These are phyloP conservation scores for Tilletia walkeri DNA, from an alignment of 1,284 basidiomycete genomes.

Conservation along the genomic window DNA sequence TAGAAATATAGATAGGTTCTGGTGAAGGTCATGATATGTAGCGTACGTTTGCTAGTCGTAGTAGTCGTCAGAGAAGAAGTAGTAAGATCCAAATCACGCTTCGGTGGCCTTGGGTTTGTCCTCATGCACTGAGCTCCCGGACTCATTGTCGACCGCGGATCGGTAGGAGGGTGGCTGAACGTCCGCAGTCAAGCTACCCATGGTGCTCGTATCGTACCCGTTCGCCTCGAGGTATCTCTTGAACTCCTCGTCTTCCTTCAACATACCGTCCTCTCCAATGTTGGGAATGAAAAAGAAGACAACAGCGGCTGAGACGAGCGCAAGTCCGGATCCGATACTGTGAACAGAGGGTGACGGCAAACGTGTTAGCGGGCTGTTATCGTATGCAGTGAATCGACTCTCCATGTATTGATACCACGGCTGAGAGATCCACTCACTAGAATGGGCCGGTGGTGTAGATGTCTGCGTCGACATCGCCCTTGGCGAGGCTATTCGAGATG, in stretches of 20 bases:
- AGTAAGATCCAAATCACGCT: not conserved
- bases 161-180: too few species aligned
- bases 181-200: constrained; percentile 29
- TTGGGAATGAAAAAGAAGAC: constrained; percentile 74
- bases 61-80: not conserved
- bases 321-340: constrained; percentile 63
- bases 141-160: too few species aligned
- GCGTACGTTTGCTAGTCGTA: too few species aligned
- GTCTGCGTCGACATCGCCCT: constrained; percentile 23
- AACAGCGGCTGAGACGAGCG: constrained; percentile 72
- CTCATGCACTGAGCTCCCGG: too few species aligned
- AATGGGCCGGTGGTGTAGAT: constrained; percentile 48
- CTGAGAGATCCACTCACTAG: constrained; percentile 26
- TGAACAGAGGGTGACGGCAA: not conserved
- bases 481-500: constrained; percentile 35
- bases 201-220: constrained; percentile 45
- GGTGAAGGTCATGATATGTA: too few species aligned
- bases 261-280: constrained; percentile 76
- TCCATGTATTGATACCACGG: too few species aligned
- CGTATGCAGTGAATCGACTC: too few species aligned
- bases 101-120: too few species aligned
- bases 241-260: constrained; percentile 69
- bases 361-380: too few species aligned
- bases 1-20: too few species aligned
- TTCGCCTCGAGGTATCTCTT: constrained; percentile 44